Conservation (phyloP, 306 rosid genomes). For the Vigna reflexopilosa region DNA sequence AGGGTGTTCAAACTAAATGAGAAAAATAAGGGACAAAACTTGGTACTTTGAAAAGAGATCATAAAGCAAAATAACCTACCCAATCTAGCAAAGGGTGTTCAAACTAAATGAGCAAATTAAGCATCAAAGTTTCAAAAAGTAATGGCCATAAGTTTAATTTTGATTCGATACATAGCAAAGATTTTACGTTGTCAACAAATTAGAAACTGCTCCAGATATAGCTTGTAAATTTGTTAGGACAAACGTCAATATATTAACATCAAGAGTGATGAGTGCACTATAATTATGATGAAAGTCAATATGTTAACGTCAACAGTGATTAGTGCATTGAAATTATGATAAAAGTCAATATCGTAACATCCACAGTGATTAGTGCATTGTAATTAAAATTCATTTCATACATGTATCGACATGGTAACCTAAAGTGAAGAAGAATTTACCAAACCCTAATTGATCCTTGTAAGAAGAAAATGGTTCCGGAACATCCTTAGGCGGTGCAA, state of each 20-base stretch:
- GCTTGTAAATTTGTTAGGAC: background rate
- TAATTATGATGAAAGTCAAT: background rate
- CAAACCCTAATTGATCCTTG: conserved; percentile 89
- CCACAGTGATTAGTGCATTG: background rate
- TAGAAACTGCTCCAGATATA: background rate
- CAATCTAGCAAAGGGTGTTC: conserved; percentile 24
- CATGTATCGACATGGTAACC: background rate
- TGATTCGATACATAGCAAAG: background rate
- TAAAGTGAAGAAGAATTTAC: conserved; percentile 47
- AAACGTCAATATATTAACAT: background rate
- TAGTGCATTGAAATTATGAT: background rate
- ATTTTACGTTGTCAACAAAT: background rate
- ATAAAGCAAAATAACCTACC: conserved; percentile 29
- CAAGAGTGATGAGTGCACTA: background rate
- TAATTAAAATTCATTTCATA: background rate
- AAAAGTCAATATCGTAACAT: background rate
- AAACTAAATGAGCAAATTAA: conserved; percentile 18
- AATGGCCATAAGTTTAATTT: background rate
- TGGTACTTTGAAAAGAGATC: background rate
- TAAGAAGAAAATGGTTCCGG: conserved; percentile 87
- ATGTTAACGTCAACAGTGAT: background rate
- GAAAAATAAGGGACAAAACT: background rate
- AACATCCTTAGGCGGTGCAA: conserved; percentile 57
- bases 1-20: conserved; percentile 28
- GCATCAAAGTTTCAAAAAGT: background rate